Evolutionary conservation across 2,329 filamentous ascomycete genomes (phyloP).

Genomic region (Nemania sp.): DNA sequence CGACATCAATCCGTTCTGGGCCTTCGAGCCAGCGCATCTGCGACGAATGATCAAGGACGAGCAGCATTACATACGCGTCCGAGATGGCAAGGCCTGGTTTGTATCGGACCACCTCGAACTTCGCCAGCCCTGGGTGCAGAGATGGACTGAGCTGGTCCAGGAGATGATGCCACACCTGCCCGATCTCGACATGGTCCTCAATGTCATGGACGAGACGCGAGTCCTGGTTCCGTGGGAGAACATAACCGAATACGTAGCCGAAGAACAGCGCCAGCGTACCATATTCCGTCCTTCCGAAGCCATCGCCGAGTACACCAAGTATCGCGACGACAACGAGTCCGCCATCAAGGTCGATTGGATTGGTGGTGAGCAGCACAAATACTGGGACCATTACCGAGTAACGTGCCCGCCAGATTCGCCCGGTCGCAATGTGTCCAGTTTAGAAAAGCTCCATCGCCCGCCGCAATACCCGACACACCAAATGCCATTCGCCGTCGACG

Average conservation of each 20-base stretch:
- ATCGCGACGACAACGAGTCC: slow-evolving; percentile 52
- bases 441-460: slow-evolving; percentile 38
- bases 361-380: slow-evolving; percentile 57
- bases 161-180: slow-evolving; percentile 65
- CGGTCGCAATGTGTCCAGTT: slow-evolving; percentile 53
- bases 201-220: slow-evolving; percentile 72
- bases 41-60: slow-evolving; percentile 56
- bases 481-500: slow-evolving; percentile 55
- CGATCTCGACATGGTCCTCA: slow-evolving; percentile 76
- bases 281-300: slow-evolving; percentile 59
- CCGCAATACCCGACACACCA: slow-evolving; percentile 44
- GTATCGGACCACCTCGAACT: slow-evolving; percentile 47
- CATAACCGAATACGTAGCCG: slow-evolving; percentile 62
- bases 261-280: slow-evolving; percentile 59
- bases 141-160: slow-evolving; percentile 63
- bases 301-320: slow-evolving; percentile 58
- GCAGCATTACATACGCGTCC: slow-evolving; percentile 60
- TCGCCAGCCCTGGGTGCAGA: slow-evolving; percentile 58
- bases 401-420: slow-evolving; percentile 69
- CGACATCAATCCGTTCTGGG: slow-evolving; percentile 72
- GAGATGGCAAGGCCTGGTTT: slow-evolving; percentile 56
- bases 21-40: slow-evolving; percentile 58
- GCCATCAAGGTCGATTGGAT: slow-evolving; percentile 35
- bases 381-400: slow-evolving; percentile 69
- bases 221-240: slow-evolving; percentile 70